These are phyloP conservation scores for Potentilla sterilis DNA, from an alignment of 306 rosid genomes.

Conservation along the genomic window DNA sequence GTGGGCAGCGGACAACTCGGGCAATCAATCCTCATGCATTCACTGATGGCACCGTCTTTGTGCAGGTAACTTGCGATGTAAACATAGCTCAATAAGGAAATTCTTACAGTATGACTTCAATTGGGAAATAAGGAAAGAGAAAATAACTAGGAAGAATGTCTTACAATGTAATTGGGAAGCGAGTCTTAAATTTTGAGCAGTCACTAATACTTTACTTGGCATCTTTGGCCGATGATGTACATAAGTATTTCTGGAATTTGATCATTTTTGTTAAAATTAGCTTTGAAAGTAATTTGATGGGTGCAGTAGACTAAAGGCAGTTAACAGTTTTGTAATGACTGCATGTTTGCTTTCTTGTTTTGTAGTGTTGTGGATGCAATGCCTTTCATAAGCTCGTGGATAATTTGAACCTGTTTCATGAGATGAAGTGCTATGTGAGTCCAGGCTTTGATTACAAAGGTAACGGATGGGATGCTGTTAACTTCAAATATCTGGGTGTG, in stretches of 20 bases:
- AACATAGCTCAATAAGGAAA: not conserved
- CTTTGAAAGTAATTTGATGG: not conserved
- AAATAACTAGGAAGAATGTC: not conserved
- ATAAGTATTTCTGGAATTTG: not conserved
- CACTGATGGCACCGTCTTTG: slow-evolving; percentile 97
- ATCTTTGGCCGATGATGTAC: not conserved
- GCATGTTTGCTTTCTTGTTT: slow-evolving; percentile 15
- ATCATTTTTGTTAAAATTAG: not conserved
- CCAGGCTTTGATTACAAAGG: slow-evolving; percentile 71
- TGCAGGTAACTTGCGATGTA: slow-evolving; percentile 57
- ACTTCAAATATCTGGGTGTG: slow-evolving; percentile 56
- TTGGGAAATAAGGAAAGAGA: not conserved
- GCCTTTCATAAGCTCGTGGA: slow-evolving; percentile 96
- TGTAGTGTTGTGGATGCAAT: slow-evolving; percentile 87
- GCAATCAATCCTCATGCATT: slow-evolving; percentile 97
- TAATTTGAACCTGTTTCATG: slow-evolving; percentile 89
- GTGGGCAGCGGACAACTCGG: slow-evolving; percentile 89
- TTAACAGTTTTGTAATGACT: not conserved
- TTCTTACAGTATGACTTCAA: not conserved
- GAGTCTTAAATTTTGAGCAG: not conserved
- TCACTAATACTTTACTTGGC: not conserved
- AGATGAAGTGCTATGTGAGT: slow-evolving; percentile 79
- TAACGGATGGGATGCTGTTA: slow-evolving; percentile 65
- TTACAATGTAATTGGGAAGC: not conserved
- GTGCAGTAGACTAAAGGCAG: not conserved